Evolutionary conservation across 768 basidiomycete species (phyloP), one percentile per base, ranked within the genome.

Genomic region (Terana coerulea): DNA sequence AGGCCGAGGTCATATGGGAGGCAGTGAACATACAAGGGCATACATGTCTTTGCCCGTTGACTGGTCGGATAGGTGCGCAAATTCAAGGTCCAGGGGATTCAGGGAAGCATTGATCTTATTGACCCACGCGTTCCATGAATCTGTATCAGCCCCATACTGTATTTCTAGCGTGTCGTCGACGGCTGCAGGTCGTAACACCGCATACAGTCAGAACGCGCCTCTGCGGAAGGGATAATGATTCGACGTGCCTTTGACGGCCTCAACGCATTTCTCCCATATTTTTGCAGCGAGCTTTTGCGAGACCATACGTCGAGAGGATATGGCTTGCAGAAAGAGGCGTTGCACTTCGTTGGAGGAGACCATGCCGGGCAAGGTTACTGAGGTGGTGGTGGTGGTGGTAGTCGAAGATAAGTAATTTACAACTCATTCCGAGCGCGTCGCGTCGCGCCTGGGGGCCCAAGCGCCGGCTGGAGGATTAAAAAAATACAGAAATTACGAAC

Each of bases 261-360:
- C 78, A 17, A 83, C 70, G 58, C 80, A 86, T 64, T 83, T 84
- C 54, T 72, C 68, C 82, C 86, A 90, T 15, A 93, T 72, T 33
- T 74, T 67, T 43, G 80, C 73, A 0, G 83, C 88, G 2, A 90
- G 75, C 19, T 75, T 75, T 41, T 73, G 74, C n/a, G 88, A 81
- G 4, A 93, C 65, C 8, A 82, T 67, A 14, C 84, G 77, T 15
- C 90, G 77, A 19, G 89, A 88, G 22, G 93, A 69, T 19, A 91
- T 69, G 0, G 87, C 81, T 56, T 94, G 91, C 17, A 93, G 76
- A 59, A 89, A 93, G 40, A 94, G 77, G 31, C 82, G 79, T 55
- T 82, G 80, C 3, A 88, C 83, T 64, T 91, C 88, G 64, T 70
- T 69, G n/a, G 78, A 59, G 31, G 73, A 72, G 35, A 74, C 75